These are phyloP conservation scores for Neurospora sp. DNA, from an alignment of 495 filamentous ascomycete genomes.

Conservation along the genomic window DNA sequence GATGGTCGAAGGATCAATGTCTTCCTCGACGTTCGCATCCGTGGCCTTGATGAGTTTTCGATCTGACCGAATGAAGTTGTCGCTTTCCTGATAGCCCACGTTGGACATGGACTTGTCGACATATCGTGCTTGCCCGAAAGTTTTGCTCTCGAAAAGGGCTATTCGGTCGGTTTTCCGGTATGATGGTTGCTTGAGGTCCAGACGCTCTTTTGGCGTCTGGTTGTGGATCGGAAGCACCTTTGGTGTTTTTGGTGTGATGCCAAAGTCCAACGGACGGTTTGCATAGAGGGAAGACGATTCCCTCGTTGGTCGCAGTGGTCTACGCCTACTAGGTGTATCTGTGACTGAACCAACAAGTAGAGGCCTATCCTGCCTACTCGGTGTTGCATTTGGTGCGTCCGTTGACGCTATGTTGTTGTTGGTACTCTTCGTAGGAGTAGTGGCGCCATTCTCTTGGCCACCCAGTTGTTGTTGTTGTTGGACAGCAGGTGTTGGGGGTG, in stretches of 20 bases:
- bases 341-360: constrained; percentile 11
- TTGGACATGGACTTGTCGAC: constrained; percentile 90
- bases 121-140: constrained; percentile 43
- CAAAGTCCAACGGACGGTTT: constrained; percentile 30
- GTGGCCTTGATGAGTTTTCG: constrained; percentile 64
- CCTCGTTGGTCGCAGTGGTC: constrained; percentile 35
- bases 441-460: constrained; percentile 22
- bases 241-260: constrained; percentile 30
- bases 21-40: constrained; percentile 73
- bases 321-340: constrained; percentile 36
- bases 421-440: constrained; percentile 29
- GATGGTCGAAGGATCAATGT: constrained; percentile 55
- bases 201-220: constrained; percentile 46
- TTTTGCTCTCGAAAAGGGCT: constrained; percentile 45
- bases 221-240: constrained; percentile 44
- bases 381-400: constrained; percentile 13
- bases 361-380: constrained; percentile 18
- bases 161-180: constrained; percentile 48
- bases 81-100: constrained; percentile 90
- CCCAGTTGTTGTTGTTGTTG: constrained; percentile 10
- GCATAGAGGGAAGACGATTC: constrained; percentile 40
- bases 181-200: constrained; percentile 49
- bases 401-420: neutral
- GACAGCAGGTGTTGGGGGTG: constrained; percentile 32
- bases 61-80: constrained; percentile 71